Percentiles rank a stretch among this genome's conserved stretches.
Evolutionary conservation across 108 stramenopile species (phyloP).

Genomic region (Chaetoceros muelleri): DNA sequence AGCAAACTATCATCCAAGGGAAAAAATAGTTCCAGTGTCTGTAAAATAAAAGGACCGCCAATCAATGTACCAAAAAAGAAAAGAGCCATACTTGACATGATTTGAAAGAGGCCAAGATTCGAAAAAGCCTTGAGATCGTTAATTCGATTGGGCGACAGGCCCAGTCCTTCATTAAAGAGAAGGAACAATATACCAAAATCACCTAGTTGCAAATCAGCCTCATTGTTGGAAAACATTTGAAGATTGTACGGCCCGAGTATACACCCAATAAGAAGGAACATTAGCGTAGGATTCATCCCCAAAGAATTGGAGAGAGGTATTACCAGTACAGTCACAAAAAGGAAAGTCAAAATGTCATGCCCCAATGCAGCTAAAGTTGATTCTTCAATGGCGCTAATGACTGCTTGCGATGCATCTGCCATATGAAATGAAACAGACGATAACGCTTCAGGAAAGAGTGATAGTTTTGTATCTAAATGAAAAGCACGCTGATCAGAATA

Average conservation of each 20-base stretch:
- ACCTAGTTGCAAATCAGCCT: conserved; percentile 46
- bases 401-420: background rate
- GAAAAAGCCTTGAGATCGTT: conserved; percentile 44
- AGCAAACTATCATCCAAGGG: conserved; percentile 31
- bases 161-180: conserved; percentile 57
- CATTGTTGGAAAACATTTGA: conserved; percentile 30
- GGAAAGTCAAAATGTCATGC: conserved; percentile 53
- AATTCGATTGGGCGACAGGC: conserved; percentile 42
- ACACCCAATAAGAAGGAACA: conserved; percentile 44
- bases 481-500: too few relatives aligned
- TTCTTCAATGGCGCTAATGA: conserved; percentile 29
- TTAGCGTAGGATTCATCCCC: conserved; percentile 42
- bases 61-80: conserved; percentile 49
- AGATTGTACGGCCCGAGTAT: conserved; percentile 52
- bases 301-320: conserved; percentile 38
- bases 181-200: conserved; percentile 77
- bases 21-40: conserved; percentile 33
- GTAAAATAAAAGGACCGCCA: conserved; percentile 42
- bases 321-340: conserved; percentile 37
- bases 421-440: too few relatives aligned
- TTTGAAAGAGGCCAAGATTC: conserved; percentile 40
- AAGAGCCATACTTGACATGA: conserved; percentile 37
- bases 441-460: too few relatives aligned
- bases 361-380: conserved; percentile 27
- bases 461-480: too few relatives aligned